A percentile compares a stretch with the other conserved stretches of the same genome.
These are phyloP conservation scores for Rhodofomes roseus DNA, from an alignment of 1,284 basidiomycete species.

Conservation along the genomic window DNA sequence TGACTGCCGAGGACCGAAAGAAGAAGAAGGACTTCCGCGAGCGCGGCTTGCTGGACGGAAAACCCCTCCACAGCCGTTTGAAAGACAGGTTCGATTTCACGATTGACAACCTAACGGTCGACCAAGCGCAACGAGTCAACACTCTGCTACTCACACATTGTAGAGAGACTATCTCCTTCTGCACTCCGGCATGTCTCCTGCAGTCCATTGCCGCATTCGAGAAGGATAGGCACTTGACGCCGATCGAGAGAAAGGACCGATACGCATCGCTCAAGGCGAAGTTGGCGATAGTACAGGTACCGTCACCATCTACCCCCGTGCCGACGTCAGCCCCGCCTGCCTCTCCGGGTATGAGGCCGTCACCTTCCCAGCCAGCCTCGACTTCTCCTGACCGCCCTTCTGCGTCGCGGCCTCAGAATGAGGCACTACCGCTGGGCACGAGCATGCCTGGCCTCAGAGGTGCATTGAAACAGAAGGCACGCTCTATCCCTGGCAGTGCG, in stretches of 20 bases:
- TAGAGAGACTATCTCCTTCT: not conserved
- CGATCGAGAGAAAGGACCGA: not conserved
- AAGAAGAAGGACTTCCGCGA: not conserved
- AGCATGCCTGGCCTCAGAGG: not conserved
- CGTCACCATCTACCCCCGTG: not conserved
- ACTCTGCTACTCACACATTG: not conserved
- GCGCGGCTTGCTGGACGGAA: not conserved
- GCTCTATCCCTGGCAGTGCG: too few species aligned
- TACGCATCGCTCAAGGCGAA: not conserved
- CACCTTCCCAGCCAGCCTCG: not conserved
- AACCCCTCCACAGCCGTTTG: not conserved
- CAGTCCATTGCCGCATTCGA: not conserved
- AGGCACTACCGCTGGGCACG: not conserved
- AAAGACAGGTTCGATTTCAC: not conserved
- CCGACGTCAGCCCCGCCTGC: not conserved
- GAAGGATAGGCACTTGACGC: not conserved
- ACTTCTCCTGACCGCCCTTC: not conserved
- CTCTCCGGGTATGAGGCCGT: not conserved
- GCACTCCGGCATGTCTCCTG: not conserved
- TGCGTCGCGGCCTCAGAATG: too few species aligned
- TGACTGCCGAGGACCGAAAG: not conserved
- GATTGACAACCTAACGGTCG: not conserved
- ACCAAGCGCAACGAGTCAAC: not conserved
- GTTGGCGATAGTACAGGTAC: not conserved
- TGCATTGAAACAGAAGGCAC: not conserved